Conservation (phyloP, 2,329 filamentous ascomycete genomes). For the Pseudogymnoascus sp. region DNA sequence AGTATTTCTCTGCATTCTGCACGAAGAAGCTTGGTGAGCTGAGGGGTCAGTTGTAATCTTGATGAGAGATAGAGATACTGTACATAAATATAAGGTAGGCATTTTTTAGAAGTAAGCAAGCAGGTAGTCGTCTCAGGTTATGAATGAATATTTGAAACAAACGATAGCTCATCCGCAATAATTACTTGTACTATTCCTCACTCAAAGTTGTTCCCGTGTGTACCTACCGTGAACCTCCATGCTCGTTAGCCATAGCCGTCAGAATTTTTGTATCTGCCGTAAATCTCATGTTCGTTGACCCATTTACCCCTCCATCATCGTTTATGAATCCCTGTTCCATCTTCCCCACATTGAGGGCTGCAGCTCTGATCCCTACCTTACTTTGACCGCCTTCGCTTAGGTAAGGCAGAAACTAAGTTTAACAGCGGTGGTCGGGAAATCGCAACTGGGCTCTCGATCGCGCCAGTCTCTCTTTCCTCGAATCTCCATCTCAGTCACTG, state of each 20-base stretch:
- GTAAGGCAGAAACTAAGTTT: slow-evolving; percentile 12
- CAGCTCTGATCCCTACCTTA: slow-evolving; percentile 5
- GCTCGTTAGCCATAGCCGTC: background rate
- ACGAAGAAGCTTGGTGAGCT: slow-evolving; percentile 50
- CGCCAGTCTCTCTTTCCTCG: slow-evolving; percentile 3
- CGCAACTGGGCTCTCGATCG: slow-evolving; percentile 4
- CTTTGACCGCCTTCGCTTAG: slow-evolving; percentile 10
- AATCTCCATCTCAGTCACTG: slow-evolving; percentile 6
- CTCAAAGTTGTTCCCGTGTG: background rate
- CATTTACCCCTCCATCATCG: slow-evolving; percentile 2
- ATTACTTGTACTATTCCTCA: background rate
- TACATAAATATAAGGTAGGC: background rate
- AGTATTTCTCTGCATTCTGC: slow-evolving; percentile 71
- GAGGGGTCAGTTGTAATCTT: slow-evolving; percentile 35
- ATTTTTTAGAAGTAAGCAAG: background rate
- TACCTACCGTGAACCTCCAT: too few relatives aligned
- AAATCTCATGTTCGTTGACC: background rate
- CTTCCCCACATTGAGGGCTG: slow-evolving; percentile 2
- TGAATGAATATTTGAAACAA: background rate
- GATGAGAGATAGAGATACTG: background rate
- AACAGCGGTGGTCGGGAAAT: background rate
- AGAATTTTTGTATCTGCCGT: background rate
- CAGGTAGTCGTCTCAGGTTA: background rate
- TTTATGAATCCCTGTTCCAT: background rate
- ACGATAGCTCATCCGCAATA: background rate